These are phyloP conservation scores for Blastobotrys malaysiensis DNA, from an alignment of 1,139 yeast genomes.

Conservation along the genomic window DNA sequence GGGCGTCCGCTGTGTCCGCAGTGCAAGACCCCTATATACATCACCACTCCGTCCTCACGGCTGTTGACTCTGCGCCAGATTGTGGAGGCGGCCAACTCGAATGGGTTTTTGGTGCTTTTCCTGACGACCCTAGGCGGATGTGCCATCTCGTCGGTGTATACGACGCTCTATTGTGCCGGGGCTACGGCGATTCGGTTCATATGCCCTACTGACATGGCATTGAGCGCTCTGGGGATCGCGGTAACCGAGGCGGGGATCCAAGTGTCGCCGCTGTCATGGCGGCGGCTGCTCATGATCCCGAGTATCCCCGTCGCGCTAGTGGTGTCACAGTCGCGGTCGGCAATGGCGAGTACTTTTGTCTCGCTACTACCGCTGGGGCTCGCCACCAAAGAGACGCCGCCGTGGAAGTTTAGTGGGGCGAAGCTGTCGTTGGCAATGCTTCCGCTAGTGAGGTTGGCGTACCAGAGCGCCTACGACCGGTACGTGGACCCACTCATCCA, in stretches of 20 bases:
- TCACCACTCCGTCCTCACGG: slow-evolving; percentile 26
- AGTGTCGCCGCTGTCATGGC: slow-evolving; percentile 20
- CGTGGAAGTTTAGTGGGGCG: slow-evolving; percentile 26
- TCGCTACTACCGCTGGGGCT: slow-evolving; percentile 23
- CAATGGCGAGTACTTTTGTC: slow-evolving; percentile 17
- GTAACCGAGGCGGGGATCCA: slow-evolving; percentile 18
- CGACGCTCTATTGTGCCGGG: slow-evolving; percentile 32
- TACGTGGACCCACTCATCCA: slow-evolving; percentile 26
- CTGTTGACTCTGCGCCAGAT: slow-evolving; percentile 25
- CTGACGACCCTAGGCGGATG: slow-evolving; percentile 29
- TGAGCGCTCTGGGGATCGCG: slow-evolving; percentile 26
- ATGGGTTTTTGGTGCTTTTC: slow-evolving; percentile 23
- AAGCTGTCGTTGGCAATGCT: slow-evolving; percentile 21
- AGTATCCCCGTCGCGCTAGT: slow-evolving; percentile 24
- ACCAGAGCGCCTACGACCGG: slow-evolving; percentile 21
- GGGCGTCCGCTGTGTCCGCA: slow-evolving; percentile 40
- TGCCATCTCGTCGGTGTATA: slow-evolving; percentile 25
- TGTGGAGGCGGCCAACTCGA: slow-evolving; percentile 21
- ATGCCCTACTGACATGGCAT: slow-evolving; percentile 30
- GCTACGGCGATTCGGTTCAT: slow-evolving; percentile 33
- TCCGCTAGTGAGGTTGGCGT: slow-evolving; percentile 23
- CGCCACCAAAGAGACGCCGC: slow-evolving; percentile 18
- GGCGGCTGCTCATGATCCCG: slow-evolving; percentile 24
- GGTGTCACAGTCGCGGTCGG: slow-evolving; percentile 19
- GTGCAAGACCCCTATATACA: slow-evolving; percentile 36